phyloP scores from a whole-genome alignment of 148 eudicot genomes.

The Diospyros kaki region DNA sequence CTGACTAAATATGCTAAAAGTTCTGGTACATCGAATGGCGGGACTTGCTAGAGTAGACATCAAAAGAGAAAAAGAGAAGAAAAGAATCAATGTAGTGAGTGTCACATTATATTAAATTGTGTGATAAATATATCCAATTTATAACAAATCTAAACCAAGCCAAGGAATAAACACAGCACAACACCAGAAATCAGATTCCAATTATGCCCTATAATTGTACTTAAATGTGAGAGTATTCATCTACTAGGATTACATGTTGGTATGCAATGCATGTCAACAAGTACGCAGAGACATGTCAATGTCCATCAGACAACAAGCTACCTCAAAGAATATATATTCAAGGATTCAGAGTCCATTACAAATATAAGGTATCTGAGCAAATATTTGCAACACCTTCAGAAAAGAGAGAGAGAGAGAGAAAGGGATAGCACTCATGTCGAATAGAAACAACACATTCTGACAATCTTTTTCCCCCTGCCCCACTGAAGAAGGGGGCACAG shows the following conservation, averaged over 20 bases:
- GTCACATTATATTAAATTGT: neutral
- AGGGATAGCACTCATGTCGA: neutral
- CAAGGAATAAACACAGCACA: neutral
- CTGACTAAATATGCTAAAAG: conserved; percentile 79
- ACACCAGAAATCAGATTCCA: neutral
- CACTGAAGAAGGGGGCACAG: neutral
- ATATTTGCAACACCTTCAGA: neutral
- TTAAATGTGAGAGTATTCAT: neutral
- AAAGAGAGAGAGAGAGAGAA: neutral
- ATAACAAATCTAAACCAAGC: neutral
- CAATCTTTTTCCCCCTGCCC: too few relatives aligned
- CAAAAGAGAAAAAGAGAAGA: neutral
- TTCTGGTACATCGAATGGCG: conserved; percentile 86
- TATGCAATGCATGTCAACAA: neutral
- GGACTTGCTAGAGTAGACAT: conserved; percentile 59
- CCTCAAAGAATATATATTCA: too few relatives aligned
- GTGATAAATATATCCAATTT: neutral
- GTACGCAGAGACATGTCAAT: neutral
- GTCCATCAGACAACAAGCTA: neutral
- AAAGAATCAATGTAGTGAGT: conserved; percentile 10
- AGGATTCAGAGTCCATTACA: too few relatives aligned
- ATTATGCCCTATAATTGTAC: neutral
- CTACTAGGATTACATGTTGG: neutral
- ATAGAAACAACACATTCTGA: neutral
- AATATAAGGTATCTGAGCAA: too few relatives aligned